phyloP scores from a whole-genome alignment of 306 rosid species.

The Comarum palustre region DNA sequence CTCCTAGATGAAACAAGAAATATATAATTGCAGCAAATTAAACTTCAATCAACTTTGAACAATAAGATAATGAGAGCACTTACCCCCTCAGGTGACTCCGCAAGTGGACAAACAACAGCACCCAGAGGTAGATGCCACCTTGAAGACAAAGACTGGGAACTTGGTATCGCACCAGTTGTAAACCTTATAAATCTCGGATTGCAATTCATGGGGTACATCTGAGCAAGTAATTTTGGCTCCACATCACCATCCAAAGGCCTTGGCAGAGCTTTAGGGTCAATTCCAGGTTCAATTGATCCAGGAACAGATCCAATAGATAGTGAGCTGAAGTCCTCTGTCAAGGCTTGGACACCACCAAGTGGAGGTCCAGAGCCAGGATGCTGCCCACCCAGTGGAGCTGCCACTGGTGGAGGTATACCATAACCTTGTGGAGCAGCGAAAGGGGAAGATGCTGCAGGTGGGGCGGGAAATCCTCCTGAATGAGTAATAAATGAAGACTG shows the following conservation, averaged over 20 bases:
- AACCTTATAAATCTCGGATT: conserved; percentile 69
- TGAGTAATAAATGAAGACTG: conserved; percentile 54
- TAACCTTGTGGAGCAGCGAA: conserved; percentile 60
- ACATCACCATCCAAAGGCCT: conserved; percentile 88
- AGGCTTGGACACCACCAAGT: conserved; percentile 61
- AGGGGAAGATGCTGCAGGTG: conserved; percentile 46
- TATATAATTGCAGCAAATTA: conserved; percentile 15
- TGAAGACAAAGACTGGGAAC: conserved; percentile 90
- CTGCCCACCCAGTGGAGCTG: conserved; percentile 57
- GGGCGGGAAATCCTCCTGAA: conserved; percentile 51
- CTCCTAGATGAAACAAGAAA: conserved; percentile 51
- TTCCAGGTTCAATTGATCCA: conserved; percentile 72
- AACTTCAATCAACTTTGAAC: conserved; percentile 14
- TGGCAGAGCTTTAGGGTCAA: conserved; percentile 74
- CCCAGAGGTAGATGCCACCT: conserved; percentile 99
- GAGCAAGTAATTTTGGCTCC: conserved; percentile 57
- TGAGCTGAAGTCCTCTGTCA: conserved; percentile 82
- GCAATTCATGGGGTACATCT: conserved; percentile 71
- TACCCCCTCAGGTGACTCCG: conserved; percentile 88
- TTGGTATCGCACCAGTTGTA: conserved; percentile 81
- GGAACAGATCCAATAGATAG: conserved; percentile 80
- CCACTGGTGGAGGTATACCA: conserved; percentile 49
- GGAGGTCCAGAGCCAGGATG: conserved; percentile 61
- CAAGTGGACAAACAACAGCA: conserved; percentile 97
- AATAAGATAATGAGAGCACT: conserved; percentile 36